A percentile compares a stretch with the other conserved stretches of the same genome.
Evolutionary conservation across 495 filamentous ascomycete species (phyloP).

Genomic region (Daldinia bambusicola): DNA sequence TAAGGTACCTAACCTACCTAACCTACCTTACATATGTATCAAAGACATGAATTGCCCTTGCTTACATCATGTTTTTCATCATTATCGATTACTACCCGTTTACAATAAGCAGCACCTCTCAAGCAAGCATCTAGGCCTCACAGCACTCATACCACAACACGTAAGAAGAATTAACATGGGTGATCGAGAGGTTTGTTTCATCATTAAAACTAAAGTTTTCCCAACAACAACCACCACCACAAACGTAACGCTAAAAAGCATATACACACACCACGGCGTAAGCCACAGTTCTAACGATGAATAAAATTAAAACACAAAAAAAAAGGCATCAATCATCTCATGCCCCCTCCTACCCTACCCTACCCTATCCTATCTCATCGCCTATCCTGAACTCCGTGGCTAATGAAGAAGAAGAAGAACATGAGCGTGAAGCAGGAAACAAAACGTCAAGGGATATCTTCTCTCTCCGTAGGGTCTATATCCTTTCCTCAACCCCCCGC

Average conservation of each 20-base stretch:
- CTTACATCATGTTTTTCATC: not conserved
- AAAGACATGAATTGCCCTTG: not conserved
- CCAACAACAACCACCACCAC: constrained; percentile 10
- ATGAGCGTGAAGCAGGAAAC: constrained; percentile 7
- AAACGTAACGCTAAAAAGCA: constrained; percentile 9
- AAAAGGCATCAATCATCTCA: not conserved
- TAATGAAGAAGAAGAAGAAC: constrained; percentile 1
- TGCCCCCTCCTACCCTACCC: too few species aligned
- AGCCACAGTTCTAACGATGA: not conserved
- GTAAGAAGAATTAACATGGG: too few species aligned
- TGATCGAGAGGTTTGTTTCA: not conserved
- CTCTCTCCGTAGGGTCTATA: not conserved
- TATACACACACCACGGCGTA: not conserved
- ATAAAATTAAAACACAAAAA: not conserved
- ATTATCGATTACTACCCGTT: not conserved
- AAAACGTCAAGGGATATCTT: constrained; percentile 13
- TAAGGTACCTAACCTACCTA: not conserved
- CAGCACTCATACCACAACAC: not conserved
- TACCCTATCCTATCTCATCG: not conserved
- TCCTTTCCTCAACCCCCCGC: not conserved
- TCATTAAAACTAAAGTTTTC: constrained; percentile 1
- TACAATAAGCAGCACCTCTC: not conserved
- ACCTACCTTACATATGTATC: not conserved
- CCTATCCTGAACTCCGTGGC: constrained; percentile 36
- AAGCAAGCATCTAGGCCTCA: not conserved